Conservation (phyloP, 306 rosid genomes). For the Adenanthera pavonina region DNA sequence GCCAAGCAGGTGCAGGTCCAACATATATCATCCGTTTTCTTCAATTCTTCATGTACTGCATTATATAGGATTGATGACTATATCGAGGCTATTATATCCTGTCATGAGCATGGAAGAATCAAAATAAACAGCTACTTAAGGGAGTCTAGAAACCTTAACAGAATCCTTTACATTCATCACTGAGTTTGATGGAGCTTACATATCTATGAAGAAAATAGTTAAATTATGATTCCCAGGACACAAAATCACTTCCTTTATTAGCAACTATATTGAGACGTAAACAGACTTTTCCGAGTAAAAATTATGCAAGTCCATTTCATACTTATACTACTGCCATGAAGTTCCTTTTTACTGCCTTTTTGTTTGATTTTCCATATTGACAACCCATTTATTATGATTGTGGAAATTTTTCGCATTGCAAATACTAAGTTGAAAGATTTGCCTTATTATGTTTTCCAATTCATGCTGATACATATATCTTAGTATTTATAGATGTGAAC, state of each 20-base stretch:
- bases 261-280: not conserved
- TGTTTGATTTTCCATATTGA: constrained; percentile 5
- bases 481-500: constrained; percentile 13
- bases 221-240: not conserved
- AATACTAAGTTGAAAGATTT: constrained; percentile 11
- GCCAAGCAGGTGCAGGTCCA: too few relatives aligned
- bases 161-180: not conserved
- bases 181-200: not conserved
- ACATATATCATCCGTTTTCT: not conserved
- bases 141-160: not conserved
- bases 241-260: not conserved
- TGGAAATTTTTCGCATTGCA: not conserved
- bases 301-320: not conserved
- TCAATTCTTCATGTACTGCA: not conserved
- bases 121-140: not conserved
- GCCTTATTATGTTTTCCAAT: constrained; percentile 2
- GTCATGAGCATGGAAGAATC: not conserved
- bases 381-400: constrained; percentile 7
- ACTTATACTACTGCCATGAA: constrained; percentile 2
- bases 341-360: constrained; percentile 7
- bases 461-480: constrained; percentile 9
- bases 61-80: not conserved
- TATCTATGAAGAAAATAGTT: not conserved
- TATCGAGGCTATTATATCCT: not conserved
- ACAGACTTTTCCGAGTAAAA: not conserved